Evolutionary conservation across 2,329 filamentous ascomycete species (phyloP).

Genomic region (Colletotrichum lentis): DNA sequence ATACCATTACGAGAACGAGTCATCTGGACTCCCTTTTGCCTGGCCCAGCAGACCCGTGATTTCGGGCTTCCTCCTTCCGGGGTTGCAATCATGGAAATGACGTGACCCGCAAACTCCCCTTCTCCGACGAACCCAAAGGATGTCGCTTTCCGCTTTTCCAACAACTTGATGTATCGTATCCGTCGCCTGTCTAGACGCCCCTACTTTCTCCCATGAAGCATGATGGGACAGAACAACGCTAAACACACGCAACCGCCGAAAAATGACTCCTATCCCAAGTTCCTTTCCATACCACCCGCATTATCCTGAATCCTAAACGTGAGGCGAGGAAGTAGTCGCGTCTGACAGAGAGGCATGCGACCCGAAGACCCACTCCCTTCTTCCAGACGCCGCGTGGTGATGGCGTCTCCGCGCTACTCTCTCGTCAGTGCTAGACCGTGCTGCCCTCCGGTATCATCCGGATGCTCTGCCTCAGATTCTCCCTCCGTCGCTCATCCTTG

Average conservation of each 20-base stretch:
- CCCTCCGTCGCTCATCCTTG: slow-evolving; percentile 47
- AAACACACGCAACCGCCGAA: slow-evolving; percentile 7
- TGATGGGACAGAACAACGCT: slow-evolving; percentile 27
- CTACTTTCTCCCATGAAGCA: not conserved
- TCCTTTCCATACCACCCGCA: not conserved
- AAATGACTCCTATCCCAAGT: slow-evolving; percentile 15
- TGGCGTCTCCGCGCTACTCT: slow-evolving; percentile 6
- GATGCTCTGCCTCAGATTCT: slow-evolving; percentile 50
- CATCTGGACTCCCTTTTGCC: not conserved
- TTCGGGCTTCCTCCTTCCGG: not conserved
- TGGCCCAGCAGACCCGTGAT: not conserved
- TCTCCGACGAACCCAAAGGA: not conserved
- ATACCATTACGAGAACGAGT: not conserved
- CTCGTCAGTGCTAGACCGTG: slow-evolving; percentile 12
- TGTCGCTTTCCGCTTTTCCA: slow-evolving; percentile 13
- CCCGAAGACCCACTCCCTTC: slow-evolving; percentile 1
- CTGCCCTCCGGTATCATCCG: slow-evolving; percentile 44
- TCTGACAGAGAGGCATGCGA: not conserved
- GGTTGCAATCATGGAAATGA: not conserved
- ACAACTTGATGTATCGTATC: not conserved
- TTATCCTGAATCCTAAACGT: not conserved
- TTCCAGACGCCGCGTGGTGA: slow-evolving; percentile 8
- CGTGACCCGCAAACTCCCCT: not conserved
- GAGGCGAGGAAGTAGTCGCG: not conserved
- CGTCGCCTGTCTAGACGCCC: not conserved